phyloP scores from a whole-genome alignment of 768 basidiomycete species.

The Sistotremastrum suecicum region DNA sequence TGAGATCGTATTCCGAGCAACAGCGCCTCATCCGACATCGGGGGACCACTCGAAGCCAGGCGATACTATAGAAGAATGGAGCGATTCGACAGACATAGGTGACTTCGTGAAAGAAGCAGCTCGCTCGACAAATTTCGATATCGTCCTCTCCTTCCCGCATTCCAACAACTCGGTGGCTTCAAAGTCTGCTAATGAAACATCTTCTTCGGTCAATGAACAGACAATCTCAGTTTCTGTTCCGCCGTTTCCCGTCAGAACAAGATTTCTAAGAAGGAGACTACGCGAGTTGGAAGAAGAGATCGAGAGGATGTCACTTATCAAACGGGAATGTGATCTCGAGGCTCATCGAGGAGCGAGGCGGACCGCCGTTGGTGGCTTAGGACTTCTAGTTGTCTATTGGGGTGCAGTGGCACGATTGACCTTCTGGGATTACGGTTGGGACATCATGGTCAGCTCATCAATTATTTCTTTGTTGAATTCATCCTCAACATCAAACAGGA shows the following conservation, averaged over 20 bases:
- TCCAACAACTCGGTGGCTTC: neutral
- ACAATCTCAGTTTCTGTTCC: constrained; percentile 42
- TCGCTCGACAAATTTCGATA: constrained; percentile 36
- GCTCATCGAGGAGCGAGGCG: constrained; percentile 42
- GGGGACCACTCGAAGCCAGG: constrained; percentile 19
- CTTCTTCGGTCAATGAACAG: constrained; percentile 8
- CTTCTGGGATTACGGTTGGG: constrained; percentile 44
- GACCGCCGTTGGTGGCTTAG: constrained; percentile 45
- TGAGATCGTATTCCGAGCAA: constrained; percentile 26
- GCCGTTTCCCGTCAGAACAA: constrained; percentile 47
- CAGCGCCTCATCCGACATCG: constrained; percentile 18
- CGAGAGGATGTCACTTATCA: constrained; percentile 36
- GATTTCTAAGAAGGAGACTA: constrained; percentile 38
- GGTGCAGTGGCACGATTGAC: constrained; percentile 46
- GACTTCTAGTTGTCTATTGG: constrained; percentile 50
- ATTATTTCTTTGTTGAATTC: no score
- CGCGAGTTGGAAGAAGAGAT: constrained; percentile 28
- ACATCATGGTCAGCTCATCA: constrained; percentile 29
- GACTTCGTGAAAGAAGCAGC: constrained; percentile 56
- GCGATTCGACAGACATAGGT: constrained; percentile 46
- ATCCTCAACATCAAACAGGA: constrained; percentile 15
- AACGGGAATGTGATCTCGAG: constrained; percentile 38
- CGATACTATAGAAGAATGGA: constrained; percentile 28
- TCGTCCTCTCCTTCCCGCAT: constrained; percentile 24
- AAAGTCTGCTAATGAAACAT: constrained; percentile 11